Conservation (phyloP, 768 basidiomycete genomes). For the Mycena vulgaris region DNA sequence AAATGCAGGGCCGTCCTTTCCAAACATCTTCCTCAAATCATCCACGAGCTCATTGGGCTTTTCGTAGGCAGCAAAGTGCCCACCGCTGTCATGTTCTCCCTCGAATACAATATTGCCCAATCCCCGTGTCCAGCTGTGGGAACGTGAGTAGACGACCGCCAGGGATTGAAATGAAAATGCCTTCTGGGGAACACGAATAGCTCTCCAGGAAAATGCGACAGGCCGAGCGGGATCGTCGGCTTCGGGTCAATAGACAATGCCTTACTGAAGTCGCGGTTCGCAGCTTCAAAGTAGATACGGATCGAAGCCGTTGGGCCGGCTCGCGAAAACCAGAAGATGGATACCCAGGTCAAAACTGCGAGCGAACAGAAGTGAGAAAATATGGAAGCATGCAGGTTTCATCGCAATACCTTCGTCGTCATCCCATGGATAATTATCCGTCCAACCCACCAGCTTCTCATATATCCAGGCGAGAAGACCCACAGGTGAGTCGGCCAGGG, state of each 20-base stretch:
- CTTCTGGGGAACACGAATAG: background rate
- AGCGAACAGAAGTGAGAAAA: background rate
- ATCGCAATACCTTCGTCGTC: constrained; percentile 17
- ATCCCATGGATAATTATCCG: constrained; percentile 22
- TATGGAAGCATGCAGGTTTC: background rate
- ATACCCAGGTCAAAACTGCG: constrained; percentile 17
- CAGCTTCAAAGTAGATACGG: constrained; percentile 22
- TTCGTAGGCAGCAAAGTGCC: constrained; percentile 26
- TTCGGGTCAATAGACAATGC: background rate
- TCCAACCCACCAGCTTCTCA: constrained; percentile 36
- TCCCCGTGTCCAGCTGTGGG: background rate
- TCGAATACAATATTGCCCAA: constrained; percentile 23
- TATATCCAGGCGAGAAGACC: constrained; percentile 58
- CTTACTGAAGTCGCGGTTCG: background rate
- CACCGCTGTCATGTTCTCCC: constrained; percentile 18
- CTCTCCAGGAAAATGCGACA: constrained; percentile 15
- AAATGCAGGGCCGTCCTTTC: constrained; percentile 9
- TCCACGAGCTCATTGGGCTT: constrained; percentile 15
- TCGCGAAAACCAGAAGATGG: constrained; percentile 24
- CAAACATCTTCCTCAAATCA: constrained; percentile 26
- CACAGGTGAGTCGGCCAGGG: constrained; percentile 59
- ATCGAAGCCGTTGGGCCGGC: constrained; percentile 14
- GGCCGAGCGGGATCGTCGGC: constrained; percentile 9
- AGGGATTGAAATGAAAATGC: too few species aligned
- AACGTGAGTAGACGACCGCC: too few species aligned